Evolutionary conservation across 257 asterid species (phyloP).

Genomic region (Lycium ferocissimum): DNA sequence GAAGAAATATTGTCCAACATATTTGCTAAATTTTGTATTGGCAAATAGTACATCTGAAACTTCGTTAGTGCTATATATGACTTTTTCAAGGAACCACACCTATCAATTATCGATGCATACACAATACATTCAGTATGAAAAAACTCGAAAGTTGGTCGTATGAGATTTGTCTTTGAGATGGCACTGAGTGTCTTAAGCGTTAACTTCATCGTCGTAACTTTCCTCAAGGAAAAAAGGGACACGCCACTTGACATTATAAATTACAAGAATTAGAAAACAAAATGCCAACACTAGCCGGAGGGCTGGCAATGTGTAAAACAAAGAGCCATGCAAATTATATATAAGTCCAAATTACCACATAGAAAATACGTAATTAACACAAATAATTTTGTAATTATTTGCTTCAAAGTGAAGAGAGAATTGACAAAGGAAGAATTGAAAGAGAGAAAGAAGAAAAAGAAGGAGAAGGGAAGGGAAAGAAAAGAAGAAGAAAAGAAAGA

Average conservation of each 20-base stretch:
- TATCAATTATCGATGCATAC: neutral
- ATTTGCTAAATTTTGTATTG: slow-evolving; percentile 93
- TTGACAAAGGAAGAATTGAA: slow-evolving; percentile 34
- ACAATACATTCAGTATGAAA: neutral
- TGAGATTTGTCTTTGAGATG: slow-evolving; percentile 6
- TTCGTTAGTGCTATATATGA: neutral
- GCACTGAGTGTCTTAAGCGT: neutral
- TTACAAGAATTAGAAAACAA: slow-evolving; percentile 19
- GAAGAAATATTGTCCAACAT: slow-evolving; percentile 88
- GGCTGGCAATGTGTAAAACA: slow-evolving; percentile 13
- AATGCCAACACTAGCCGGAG: slow-evolving; percentile 3
- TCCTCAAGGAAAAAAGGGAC: neutral
- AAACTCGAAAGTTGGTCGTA: neutral
- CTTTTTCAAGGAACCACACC: neutral
- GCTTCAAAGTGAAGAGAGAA: slow-evolving; percentile 36
- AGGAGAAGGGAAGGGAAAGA: slow-evolving; percentile 17
- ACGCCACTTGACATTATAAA: neutral
- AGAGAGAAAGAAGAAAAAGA: slow-evolving; percentile 35
- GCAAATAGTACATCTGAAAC: slow-evolving; percentile 54
- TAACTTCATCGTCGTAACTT: neutral
- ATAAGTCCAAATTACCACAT: slow-evolving; percentile 21
- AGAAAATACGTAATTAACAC: neutral
- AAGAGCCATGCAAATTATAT: neutral
- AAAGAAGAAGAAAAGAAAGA: neutral
- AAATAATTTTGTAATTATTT: neutral